These are phyloP conservation scores for Chaetomium olivaceum DNA, from an alignment of 2,329 filamentous ascomycete species.

Conservation along the genomic window DNA sequence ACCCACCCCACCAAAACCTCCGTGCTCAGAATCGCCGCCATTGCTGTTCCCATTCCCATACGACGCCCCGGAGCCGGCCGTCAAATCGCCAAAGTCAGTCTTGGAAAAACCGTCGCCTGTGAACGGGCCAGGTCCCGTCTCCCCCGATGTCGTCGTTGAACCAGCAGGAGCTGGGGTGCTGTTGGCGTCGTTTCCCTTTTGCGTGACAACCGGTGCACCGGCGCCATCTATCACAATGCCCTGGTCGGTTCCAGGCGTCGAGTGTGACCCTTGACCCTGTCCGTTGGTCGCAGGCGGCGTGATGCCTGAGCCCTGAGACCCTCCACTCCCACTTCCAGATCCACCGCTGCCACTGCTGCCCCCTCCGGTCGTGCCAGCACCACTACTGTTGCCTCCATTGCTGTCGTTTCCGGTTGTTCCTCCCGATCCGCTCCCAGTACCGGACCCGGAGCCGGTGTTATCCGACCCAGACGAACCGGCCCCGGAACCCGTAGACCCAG, in stretches of 20 bases:
- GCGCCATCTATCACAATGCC: neutral
- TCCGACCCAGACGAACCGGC: constrained; percentile 7
- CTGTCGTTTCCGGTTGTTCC: neutral
- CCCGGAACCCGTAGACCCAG: neutral
- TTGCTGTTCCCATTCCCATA: neutral
- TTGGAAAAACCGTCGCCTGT: constrained; percentile 5
- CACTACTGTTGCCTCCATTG: neutral
- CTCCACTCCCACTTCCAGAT: constrained; percentile 8
- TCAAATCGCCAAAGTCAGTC: neutral
- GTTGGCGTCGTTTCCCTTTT: neutral
- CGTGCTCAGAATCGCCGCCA: neutral
- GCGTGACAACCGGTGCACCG: neutral
- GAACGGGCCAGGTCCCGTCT: neutral
- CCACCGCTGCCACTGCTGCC: neutral
- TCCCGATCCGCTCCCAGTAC: constrained; percentile 2
- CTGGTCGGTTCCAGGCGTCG: neutral
- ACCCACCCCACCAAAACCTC: neutral
- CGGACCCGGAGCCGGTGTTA: constrained; percentile 12
- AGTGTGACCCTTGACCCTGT: neutral
- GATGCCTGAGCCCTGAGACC: constrained; percentile 10
- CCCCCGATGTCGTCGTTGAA: neutral
- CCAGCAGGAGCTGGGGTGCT: neutral
- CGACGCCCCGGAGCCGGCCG: neutral
- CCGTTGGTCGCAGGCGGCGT: neutral
- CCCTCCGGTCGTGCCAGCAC: neutral